These are phyloP conservation scores for Aspergillus affinis DNA, from an alignment of 495 filamentous ascomycete species.

Conservation along the genomic window DNA sequence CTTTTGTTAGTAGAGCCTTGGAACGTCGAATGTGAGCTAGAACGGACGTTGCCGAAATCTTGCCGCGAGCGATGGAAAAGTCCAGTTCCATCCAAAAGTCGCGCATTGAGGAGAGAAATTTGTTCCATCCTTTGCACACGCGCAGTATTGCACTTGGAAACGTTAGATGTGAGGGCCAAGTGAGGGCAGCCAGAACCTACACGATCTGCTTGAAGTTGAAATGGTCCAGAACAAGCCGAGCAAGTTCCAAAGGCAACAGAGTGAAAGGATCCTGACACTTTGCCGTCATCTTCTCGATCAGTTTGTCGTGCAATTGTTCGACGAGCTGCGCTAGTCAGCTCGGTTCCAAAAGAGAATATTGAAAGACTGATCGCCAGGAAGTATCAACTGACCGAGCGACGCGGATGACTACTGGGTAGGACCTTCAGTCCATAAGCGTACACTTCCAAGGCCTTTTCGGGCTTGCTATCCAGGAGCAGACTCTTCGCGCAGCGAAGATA, in stretches of 20 bases:
- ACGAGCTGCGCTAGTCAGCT: slow-evolving; percentile 34
- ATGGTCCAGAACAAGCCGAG: slow-evolving; percentile 42
- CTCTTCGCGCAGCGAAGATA: slow-evolving; percentile 66
- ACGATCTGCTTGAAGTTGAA: slow-evolving; percentile 50
- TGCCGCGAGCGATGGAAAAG: slow-evolving; percentile 41
- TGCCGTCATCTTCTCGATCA: slow-evolving; percentile 32
- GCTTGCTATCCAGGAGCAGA: slow-evolving; percentile 54
- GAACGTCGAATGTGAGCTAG: slow-evolving; percentile 45
- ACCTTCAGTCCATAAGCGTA: slow-evolving; percentile 60
- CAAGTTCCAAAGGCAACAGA: slow-evolving; percentile 50
- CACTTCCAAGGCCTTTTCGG: slow-evolving; percentile 53
- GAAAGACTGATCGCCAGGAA: neutral
- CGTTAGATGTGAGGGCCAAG: neutral
- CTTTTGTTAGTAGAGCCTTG: slow-evolving; percentile 38
- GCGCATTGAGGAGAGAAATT: slow-evolving; percentile 41
- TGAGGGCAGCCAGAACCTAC: slow-evolving; percentile 29
- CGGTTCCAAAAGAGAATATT: neutral
- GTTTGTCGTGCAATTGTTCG: slow-evolving; percentile 44
- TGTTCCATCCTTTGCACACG: slow-evolving; percentile 54
- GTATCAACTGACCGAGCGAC: slow-evolving; percentile 41
- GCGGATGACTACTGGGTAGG: slow-evolving; percentile 41
- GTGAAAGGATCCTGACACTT: slow-evolving; percentile 47
- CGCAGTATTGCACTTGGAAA: slow-evolving; percentile 43
- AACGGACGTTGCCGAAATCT: slow-evolving; percentile 43
- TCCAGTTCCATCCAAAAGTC: slow-evolving; percentile 54